Base-by-base conservation (phyloP, 2,329 filamentous ascomycete species). In the Verticillium longisporum region DNA sequence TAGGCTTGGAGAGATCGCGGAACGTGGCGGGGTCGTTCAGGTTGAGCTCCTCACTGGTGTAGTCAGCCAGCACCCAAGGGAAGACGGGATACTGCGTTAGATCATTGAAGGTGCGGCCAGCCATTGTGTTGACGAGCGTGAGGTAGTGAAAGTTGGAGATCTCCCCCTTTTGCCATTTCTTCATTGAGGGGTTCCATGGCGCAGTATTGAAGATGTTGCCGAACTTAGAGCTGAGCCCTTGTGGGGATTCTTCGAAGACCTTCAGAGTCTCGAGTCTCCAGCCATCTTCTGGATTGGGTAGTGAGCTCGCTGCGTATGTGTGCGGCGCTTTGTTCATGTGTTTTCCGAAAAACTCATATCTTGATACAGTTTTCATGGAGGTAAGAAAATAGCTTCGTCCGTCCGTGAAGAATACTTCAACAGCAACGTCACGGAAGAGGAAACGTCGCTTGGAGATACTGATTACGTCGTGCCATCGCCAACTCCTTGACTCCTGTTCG, bases 111-210 rank as follows among this genome's bases (percentile, higher is more conserved):
- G 95, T 98, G 58, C 95, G 83, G 2, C 95, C 95, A 33, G 96
- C 96, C 84, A 99, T 91, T 0, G 95, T 98, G 71, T 99, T 99
- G 70, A 99, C 88, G 63, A 97, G 87, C 94, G 99, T 99, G 38
- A 99, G 83, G 71, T 99, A 99, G 74, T 98, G 92, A 69, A 99
- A 99, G 73, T 99, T 99, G 14, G 94, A 98, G 57, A 98, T 92
- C 69, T 99, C 95, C 13, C 96, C 95, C 71, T 88, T 89, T 62
- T 95, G 84, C 95, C 95, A 99, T 72, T 88, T 89, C 66, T 89
- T 88, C 69, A 95, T 96, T 9, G 92, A 88, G 10, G 93, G 91
- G 66, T 92, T 93, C 73, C 89, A 90, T 0, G 90, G 84, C 0
- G 87, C 88, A 26, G 92, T 85, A 65, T 92, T 92, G 78, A 99